Evolutionary conservation across 495 filamentous ascomycete species (phyloP).

Genomic region (Articulospora tetracladia): DNA sequence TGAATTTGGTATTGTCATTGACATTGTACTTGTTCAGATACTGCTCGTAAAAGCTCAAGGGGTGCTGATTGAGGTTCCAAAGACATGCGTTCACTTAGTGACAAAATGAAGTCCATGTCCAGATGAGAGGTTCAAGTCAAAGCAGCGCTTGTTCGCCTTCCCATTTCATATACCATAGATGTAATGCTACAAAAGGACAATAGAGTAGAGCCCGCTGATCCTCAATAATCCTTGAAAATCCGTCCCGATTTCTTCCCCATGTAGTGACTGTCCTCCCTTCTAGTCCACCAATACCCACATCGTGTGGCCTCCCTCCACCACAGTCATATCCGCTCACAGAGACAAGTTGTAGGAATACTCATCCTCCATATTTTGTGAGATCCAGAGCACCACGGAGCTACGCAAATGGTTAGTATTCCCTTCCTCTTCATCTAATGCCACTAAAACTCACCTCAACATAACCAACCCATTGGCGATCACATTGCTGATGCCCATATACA

Average conservation of each 20-base stretch:
- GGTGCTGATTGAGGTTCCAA: too few species aligned
- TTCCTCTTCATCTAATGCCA: background rate
- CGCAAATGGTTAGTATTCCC: background rate
- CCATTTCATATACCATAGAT: background rate
- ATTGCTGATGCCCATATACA: slow-evolving; percentile 93
- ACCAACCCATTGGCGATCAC: slow-evolving; percentile 81
- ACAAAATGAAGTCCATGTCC: too few species aligned
- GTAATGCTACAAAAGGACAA: background rate
- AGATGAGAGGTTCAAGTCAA: background rate
- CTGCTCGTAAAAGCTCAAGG: too few species aligned
- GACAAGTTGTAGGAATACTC: slow-evolving; percentile 96
- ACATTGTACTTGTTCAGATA: too few species aligned
- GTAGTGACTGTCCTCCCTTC: background rate
- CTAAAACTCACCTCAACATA: slow-evolving; percentile 73
- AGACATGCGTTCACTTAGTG: too few species aligned
- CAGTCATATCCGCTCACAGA: slow-evolving; percentile 46
- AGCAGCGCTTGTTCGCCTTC: background rate
- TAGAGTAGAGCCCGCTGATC: background rate
- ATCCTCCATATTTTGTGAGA: slow-evolving; percentile 98
- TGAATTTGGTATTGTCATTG: too few species aligned
- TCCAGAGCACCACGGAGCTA: slow-evolving; percentile 88
- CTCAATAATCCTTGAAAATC: background rate
- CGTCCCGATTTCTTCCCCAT: background rate
- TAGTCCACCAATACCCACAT: background rate
- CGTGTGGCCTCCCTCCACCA: background rate